Conservation (phyloP, 2,329 filamentous ascomycete genomes). For the Fusarium tricinctum region DNA sequence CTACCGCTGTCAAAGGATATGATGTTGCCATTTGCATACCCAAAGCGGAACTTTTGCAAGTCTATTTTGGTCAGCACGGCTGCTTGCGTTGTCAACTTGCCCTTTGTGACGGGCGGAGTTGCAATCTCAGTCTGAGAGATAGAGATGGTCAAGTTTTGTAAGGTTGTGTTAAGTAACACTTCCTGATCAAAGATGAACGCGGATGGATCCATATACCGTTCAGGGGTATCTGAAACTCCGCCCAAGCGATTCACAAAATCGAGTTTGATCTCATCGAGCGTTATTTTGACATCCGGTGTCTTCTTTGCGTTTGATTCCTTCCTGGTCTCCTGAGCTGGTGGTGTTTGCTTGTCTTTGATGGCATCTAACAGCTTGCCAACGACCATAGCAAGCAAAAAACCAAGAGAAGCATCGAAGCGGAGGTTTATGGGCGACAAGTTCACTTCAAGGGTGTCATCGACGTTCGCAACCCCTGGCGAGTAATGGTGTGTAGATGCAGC, state of each 20-base stretch:
- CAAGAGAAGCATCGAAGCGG: constrained; percentile 69
- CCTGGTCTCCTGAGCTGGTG: constrained; percentile 14
- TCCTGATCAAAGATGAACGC: constrained; percentile 61
- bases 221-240: constrained; percentile 66
- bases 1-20: constrained; percentile 71
- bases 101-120: constrained; percentile 20
- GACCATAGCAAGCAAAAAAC: constrained; percentile 67
- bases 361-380: constrained; percentile 64
- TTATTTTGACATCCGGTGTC: constrained; percentile 60
- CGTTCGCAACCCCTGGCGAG: neutral
- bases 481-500: constrained; percentile 25
- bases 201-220: constrained; percentile 59
- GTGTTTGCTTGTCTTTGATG: constrained; percentile 51
- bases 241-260: constrained; percentile 68
- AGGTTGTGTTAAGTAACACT: constrained; percentile 65
- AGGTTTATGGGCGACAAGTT: constrained; percentile 66
- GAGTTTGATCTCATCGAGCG: constrained; percentile 65
- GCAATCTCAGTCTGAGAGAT: constrained; percentile 43
- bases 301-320: constrained; percentile 35
- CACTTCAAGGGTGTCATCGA: constrained; percentile 61
- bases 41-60: constrained; percentile 71
- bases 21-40: constrained; percentile 73
- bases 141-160: constrained; percentile 60
- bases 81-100: constrained; percentile 47
- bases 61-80: constrained; percentile 57